Evolutionary conservation across 2,329 filamentous ascomycete genomes (phyloP).

Genomic region (Diaporthe sp.): DNA sequence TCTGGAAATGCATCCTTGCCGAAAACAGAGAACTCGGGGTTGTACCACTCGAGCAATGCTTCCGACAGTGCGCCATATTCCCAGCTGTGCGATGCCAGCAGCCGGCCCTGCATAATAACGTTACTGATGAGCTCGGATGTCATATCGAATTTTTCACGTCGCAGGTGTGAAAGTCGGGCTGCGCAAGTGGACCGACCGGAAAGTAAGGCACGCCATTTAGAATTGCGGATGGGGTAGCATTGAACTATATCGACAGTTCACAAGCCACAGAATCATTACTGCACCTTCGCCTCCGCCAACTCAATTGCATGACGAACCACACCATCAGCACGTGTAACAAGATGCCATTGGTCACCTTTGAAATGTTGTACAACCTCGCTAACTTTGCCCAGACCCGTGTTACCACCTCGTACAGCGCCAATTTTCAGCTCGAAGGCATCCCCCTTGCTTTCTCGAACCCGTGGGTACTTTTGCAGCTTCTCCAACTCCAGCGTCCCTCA

Average conservation of each 20-base stretch:
- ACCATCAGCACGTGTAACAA: neutral
- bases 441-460: neutral
- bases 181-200: neutral
- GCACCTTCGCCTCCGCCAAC: neutral
- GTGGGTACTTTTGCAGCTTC: neutral
- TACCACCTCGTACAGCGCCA: neutral
- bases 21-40: neutral
- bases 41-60: slow-evolving; percentile 5
- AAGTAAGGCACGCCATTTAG: neutral
- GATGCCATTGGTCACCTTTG: neutral
- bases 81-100: slow-evolving; percentile 14
- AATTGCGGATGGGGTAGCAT: neutral
- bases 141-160: neutral
- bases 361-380: neutral
- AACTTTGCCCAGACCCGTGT: neutral
- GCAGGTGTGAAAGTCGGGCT: neutral
- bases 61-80: neutral
- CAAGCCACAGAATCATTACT: neutral
- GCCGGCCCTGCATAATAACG: neutral
- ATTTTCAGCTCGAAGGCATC: neutral
- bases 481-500: neutral
- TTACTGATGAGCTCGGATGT: neutral
- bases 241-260: neutral
- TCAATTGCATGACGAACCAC: neutral
- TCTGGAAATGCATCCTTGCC: neutral